phyloP scores from a whole-genome alignment of 352 stramenopile species.

The Phytophthora podocarpi region DNA sequence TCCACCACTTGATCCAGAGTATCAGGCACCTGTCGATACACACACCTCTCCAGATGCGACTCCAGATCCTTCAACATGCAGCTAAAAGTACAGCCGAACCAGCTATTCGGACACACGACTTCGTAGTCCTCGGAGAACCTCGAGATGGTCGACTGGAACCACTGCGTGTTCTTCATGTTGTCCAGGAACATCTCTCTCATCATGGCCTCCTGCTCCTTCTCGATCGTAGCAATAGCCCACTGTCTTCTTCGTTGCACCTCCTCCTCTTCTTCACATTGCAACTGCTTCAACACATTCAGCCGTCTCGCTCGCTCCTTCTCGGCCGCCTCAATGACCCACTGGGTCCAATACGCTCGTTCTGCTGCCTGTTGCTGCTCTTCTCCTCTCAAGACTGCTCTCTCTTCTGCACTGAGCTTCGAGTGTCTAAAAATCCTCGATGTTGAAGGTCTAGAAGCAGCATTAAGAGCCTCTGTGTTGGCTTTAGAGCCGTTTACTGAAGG shows the following conservation, averaged over 20 bases:
- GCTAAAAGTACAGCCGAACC: constrained; percentile 86
- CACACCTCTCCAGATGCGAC: constrained; percentile 64
- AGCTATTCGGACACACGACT: constrained; percentile 86
- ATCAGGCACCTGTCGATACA: constrained; percentile 80
- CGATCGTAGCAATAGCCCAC: constrained; percentile 82
- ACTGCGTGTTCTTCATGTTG: constrained; percentile 91
- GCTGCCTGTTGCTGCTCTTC: constrained; percentile 35
- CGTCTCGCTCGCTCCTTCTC: constrained; percentile 78
- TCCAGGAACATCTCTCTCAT: constrained; percentile 86
- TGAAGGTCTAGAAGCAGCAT: background rate
- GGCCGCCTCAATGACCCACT: constrained; percentile 81
- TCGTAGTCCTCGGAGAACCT: constrained; percentile 82
- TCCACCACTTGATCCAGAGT: constrained; percentile 69
- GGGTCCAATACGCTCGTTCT: constrained; percentile 79
- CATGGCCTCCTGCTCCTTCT: constrained; percentile 83
- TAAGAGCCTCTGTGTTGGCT: too few species aligned
- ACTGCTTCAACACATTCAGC: constrained; percentile 64
- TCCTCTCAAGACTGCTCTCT: constrained; percentile 9
- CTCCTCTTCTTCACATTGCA: constrained; percentile 78
- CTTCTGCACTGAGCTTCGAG: constrained; percentile 4
- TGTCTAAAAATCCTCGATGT: constrained; percentile 5
- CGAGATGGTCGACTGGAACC: constrained; percentile 87
- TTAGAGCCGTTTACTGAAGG: too few species aligned
- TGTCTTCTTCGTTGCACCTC: constrained; percentile 65
- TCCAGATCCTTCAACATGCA: constrained; percentile 86